phyloP scores from a whole-genome alignment of 768 basidiomycete species.

The Boletellus sp. region DNA sequence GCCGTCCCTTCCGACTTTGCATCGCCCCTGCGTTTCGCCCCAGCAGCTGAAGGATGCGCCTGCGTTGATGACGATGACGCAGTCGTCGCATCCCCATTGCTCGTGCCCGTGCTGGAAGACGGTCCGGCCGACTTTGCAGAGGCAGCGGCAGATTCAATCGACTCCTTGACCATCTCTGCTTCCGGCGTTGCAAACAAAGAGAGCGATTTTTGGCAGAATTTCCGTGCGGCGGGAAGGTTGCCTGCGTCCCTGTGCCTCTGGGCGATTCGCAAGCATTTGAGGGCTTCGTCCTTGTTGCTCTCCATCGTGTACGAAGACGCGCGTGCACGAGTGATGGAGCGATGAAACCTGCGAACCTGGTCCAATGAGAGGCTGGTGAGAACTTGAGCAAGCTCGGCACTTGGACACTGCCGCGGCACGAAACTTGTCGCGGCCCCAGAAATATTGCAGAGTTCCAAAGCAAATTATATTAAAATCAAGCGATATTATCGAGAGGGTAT shows the following conservation, averaged over 20 bases:
- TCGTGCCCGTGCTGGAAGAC: conserved; percentile 33
- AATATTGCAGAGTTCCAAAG: not conserved
- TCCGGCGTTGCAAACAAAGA: conserved; percentile 77
- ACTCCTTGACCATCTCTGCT: conserved; percentile 61
- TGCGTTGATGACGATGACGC: conserved; percentile 56
- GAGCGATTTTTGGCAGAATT: conserved; percentile 87
- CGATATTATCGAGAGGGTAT: conserved; percentile 14
- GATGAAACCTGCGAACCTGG: not conserved
- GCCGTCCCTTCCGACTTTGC: conserved; percentile 45
- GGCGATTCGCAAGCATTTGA: conserved; percentile 77
- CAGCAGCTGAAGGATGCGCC: conserved; percentile 70
- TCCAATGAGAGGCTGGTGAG: conserved; percentile 16
- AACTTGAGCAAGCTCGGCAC: conserved; percentile 14
- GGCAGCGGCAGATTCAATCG: conserved; percentile 56
- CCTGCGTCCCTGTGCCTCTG: conserved; percentile 67
- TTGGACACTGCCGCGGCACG: conserved; percentile 10
- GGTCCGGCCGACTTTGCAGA: conserved; percentile 37
- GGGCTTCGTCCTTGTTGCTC: conserved; percentile 88
- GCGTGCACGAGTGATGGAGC: conserved; percentile 8
- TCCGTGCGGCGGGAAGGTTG: conserved; percentile 74
- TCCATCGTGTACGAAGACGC: conserved; percentile 47
- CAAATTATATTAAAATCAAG: conserved; percentile 1
- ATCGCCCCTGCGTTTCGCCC: conserved; percentile 60
- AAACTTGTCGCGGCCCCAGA: not conserved
- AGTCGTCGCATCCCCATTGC: conserved; percentile 32